Evolutionary conservation across 352 stramenopile genomes (phyloP).

Genomic region (Globisporangium okanoganense): DNA sequence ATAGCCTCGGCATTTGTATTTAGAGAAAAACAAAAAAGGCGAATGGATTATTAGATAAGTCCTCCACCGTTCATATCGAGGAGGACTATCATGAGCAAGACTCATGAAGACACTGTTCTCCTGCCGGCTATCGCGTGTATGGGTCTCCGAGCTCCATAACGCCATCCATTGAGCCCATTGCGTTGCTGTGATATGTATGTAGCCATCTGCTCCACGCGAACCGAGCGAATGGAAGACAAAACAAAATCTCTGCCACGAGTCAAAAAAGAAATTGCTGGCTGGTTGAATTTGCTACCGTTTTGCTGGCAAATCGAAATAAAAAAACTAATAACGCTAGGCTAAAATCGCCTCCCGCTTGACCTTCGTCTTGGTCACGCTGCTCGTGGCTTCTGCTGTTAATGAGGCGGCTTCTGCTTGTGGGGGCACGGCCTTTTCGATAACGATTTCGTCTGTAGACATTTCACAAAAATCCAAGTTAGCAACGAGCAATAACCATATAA

Average conservation of each 20-base stretch:
- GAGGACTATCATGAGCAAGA: no score
- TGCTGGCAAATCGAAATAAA: background rate
- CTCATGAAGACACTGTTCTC: no score
- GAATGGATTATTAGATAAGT: no score
- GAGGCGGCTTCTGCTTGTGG: background rate
- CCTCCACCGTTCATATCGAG: no score
- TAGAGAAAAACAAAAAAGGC: no score
- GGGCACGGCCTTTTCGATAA: background rate
- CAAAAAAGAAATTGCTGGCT: background rate
- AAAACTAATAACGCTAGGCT: slow-evolving; percentile 5
- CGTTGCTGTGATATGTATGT: no score
- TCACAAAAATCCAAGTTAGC: background rate
- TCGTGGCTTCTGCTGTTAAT: background rate
- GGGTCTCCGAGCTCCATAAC: no score
- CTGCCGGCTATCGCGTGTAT: no score
- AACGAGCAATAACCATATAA: background rate
- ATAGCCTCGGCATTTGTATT: no score
- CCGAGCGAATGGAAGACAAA: background rate
- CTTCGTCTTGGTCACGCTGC: slow-evolving; percentile 5
- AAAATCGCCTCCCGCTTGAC: slow-evolving; percentile 14
- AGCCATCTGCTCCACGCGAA: no score
- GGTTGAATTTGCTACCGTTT: background rate
- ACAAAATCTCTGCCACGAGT: background rate
- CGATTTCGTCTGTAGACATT: background rate
- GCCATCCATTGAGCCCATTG: no score